Evolutionary conservation across 2,329 filamentous ascomycete species (phyloP).

Genomic region (Aureobasidium zeae): DNA sequence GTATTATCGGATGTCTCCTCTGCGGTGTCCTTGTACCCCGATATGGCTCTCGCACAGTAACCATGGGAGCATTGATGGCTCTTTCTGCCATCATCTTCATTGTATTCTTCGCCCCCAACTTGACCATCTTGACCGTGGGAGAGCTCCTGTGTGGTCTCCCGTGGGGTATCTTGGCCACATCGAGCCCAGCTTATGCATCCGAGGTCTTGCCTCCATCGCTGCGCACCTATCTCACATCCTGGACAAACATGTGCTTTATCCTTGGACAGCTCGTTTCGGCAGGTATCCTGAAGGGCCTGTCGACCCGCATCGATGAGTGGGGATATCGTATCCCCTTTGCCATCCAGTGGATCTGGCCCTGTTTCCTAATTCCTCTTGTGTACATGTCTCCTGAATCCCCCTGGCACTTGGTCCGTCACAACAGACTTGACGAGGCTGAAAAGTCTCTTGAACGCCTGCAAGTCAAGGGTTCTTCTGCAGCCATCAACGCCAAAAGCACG

Average conservation of each 20-base stretch:
- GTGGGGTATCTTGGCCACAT: conserved; percentile 17
- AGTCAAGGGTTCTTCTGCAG: background rate
- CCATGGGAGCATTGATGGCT: background rate
- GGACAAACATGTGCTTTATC: conserved; percentile 52
- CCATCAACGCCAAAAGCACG: background rate
- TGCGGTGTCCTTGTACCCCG: conserved; percentile 24
- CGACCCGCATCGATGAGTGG: background rate
- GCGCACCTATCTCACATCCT: conserved; percentile 50
- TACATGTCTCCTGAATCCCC: conserved; percentile 30
- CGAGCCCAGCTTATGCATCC: conserved; percentile 53
- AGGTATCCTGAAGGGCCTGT: conserved; percentile 22
- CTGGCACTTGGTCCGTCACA: conserved; percentile 30
- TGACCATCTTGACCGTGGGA: background rate
- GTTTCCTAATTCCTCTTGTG: conserved; percentile 19
- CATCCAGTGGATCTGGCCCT: conserved; percentile 34
- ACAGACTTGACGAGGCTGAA: conserved; percentile 9
- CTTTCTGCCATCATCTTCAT: conserved; percentile 45
- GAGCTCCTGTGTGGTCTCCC: conserved; percentile 41
- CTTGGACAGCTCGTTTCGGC: conserved; percentile 48
- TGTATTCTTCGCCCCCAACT: background rate
- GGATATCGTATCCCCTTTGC: background rate
- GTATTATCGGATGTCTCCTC: conserved; percentile 47
- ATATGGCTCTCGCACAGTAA: conserved; percentile 1
- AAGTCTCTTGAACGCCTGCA: background rate
- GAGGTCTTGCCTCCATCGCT: conserved; percentile 53